Evolutionary conservation across 257 asterid species (phyloP), one percentile per base, ranked within the genome.

Genomic region (Forsythia viridissima): DNA sequence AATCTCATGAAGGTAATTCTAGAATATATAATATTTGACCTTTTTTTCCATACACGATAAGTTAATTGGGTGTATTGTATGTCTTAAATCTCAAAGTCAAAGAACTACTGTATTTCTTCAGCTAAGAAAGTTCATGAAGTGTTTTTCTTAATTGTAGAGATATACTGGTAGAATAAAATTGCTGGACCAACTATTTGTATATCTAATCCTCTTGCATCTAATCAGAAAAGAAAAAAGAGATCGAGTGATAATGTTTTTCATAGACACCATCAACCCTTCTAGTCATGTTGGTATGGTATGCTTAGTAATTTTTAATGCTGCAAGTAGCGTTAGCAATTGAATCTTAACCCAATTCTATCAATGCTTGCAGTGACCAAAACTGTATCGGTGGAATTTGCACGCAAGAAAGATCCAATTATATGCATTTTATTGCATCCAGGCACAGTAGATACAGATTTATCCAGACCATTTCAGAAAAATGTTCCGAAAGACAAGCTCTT

Each of bases 351-450:
- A 10, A 72, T 21, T 75, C 43, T 30, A 20, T 12, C 66, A 6
- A 63, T 65, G 57, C 5, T 15, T 85, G 90, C 86, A 95, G 99
- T 95, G 91, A 91, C 89, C 41, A 93, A 91, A 90, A 90, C 83
- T 1, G 85, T 82, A 16, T 83, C 97, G 0, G 91, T 93, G 81
- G 99, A 95, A 82, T 87, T 93, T 55, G 92, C 91, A 2, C 91
- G 89, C 46, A 93, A 82, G 86, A 92, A 86, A 80, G 97, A 91
- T 83, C 98, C 97, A 9, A 85, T 95, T 75, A 71, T 87, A 80
- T 92, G 98, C 87, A 85, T 95, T 37, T 87, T 95, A 86, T 70
- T 95, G 91, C 99, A 95, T 85, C 99, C 99, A 3, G 99, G 99
- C 80, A 95, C 99, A 0, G 99, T 95, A 12, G 97, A 95, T 76